Base-by-base conservation (phyloP, 1,284 basidiomycete species). In the Tylopilus sp. region DNA sequence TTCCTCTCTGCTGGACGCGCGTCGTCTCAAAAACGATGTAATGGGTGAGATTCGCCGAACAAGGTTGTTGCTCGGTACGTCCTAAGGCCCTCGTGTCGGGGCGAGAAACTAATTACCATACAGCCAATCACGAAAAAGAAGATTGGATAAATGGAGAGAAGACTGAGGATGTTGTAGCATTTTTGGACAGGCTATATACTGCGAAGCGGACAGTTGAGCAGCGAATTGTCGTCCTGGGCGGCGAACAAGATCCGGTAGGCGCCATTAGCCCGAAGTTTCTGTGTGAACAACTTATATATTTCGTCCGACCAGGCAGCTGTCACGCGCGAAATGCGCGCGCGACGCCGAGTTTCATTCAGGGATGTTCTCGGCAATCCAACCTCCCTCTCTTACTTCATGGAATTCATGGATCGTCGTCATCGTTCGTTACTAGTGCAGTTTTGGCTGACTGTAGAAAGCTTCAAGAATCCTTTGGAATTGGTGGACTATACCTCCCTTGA, bases 391-490 rank as follows among this genome's bases (percentile, higher is more conserved):
- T 95, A 95, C 66, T 92, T 95, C 72, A 94, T 97, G 83, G 95
- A 99, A 70, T 95, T 91, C 63, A 94, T 97, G 91, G 95, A 98
- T 58, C 81, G 94, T 7, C 81, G 89, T 3, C 78, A 84, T 51
- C 83, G 90, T 28, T 88, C 92, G 14, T 67, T 91, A 9, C 80
- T 93, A 3, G 89, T 97, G 2, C 95, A 97, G 59, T 99, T 97
- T 70, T 98, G 95, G 95, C 76, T 98, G 3, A 91, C 92, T 0
- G 91, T 98, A 1, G 93, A 98, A 68, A 92, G 91, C 45, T 94
- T 98, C 77, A 98, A 97, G 71, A 91, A 95, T 59, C 95, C 95
- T 0, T 74, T 99, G 17, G 94, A 97, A 65, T 81, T 81, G 2
- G 77, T 87, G 5, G 87, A 90, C 59, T 86, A 86, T 6, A 80